Conservation (phyloP, 345 rosid species). For the Mercurialis annua region DNA sequence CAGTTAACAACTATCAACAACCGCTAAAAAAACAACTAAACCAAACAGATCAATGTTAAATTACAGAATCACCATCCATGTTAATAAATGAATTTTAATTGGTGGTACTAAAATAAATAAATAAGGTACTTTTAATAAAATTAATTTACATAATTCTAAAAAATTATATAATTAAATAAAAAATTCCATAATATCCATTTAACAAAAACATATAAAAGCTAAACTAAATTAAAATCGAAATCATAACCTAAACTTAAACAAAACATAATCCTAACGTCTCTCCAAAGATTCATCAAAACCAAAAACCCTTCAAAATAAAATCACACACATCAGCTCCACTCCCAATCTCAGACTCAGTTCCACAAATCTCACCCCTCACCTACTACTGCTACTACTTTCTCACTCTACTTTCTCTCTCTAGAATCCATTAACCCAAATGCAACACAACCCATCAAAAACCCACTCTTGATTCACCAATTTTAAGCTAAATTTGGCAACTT, state of each 20-base stretch:
- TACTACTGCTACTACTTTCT: too few species aligned
- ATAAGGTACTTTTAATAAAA: too few species aligned
- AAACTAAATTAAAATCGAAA: constrained; percentile 7
- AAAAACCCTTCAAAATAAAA: constrained; percentile 25
- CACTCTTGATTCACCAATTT: constrained; percentile 14
- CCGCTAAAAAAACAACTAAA: too few species aligned
- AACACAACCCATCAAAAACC: constrained; percentile 11
- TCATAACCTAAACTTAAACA: not conserved
- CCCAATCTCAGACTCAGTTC: constrained; percentile 26
- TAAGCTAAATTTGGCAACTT: constrained; percentile 17
- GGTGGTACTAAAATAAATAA: too few species aligned
- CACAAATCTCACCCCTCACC: constrained; percentile 32
- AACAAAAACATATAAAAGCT: too few species aligned
- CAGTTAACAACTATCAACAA: too few species aligned
- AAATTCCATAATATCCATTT: too few species aligned
- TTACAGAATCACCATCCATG: too few species aligned
- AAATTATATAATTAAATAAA: too few species aligned
- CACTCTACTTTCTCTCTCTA: constrained; percentile 2
- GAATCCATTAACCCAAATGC: constrained; percentile 22
- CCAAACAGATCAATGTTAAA: too few species aligned
- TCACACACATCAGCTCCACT: not conserved
- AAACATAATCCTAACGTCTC: constrained; percentile 23
- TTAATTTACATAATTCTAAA: too few species aligned
- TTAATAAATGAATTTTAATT: too few species aligned
- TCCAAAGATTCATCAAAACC: constrained; percentile 35